These are phyloP conservation scores for Fusarium sp. DNA, from an alignment of 2,329 filamentous ascomycete species.

Conservation along the genomic window DNA sequence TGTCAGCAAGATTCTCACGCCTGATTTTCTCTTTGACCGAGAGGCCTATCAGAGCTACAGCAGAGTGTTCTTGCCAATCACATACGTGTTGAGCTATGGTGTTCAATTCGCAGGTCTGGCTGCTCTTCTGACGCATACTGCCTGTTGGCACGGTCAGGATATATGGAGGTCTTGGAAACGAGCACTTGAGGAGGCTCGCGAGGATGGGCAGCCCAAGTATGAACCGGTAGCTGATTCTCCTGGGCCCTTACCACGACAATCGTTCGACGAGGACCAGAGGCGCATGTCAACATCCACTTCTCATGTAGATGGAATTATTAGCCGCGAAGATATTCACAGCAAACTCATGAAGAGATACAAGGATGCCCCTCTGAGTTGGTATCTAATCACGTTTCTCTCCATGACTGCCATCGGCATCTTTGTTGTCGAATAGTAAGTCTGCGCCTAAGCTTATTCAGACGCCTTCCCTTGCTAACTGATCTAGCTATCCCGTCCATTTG, in stretches of 20 bases:
- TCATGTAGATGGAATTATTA: conserved; percentile 65
- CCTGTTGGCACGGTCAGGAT: conserved; percentile 85
- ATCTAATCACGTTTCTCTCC: conserved; percentile 75
- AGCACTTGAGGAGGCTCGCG: conserved; percentile 71
- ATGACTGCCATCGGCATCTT: conserved; percentile 86
- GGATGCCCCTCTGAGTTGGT: conserved; percentile 85
- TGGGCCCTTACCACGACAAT: conserved; percentile 21
- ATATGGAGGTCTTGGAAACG: conserved; percentile 80
- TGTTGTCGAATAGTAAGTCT: conserved; percentile 80
- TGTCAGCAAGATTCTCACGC: conserved; percentile 80
- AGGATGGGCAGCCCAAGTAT: conserved; percentile 61
- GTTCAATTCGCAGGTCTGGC: conserved; percentile 86
- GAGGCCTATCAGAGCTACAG: conserved; percentile 83
- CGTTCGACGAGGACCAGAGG: conserved; percentile 29
- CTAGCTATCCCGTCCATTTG: conserved; percentile 80
- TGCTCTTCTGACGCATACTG: conserved; percentile 81
- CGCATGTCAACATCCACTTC: conserved; percentile 50
- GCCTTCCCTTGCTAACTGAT: conserved; percentile 7
- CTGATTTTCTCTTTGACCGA: conserved; percentile 80
- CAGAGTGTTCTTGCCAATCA: conserved; percentile 84
- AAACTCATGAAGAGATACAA: conserved; percentile 84
- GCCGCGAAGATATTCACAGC: conserved; percentile 83
- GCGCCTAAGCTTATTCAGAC: not conserved
- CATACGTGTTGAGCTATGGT: conserved; percentile 86
- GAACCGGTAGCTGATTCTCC: conserved; percentile 56